Percentiles rank a stretch among this genome's conserved stretches.
phyloP scores from a whole-genome alignment of 768 basidiomycete species.

The Suillus paluster region DNA sequence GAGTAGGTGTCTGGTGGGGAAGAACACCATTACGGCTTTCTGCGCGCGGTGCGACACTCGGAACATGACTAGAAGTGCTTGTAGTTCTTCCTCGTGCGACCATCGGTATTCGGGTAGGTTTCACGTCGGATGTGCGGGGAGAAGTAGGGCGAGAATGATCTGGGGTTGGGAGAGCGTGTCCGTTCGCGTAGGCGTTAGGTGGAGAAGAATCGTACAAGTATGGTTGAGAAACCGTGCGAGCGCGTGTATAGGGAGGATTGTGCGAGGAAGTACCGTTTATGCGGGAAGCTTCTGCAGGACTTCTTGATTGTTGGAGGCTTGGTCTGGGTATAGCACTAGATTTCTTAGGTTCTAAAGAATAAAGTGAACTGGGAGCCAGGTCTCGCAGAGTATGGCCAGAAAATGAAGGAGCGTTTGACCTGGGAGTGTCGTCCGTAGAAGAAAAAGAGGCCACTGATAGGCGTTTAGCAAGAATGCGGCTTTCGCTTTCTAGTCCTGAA shows the following conservation, averaged over 20 bases:
- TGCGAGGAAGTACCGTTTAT: slow-evolving; percentile 35
- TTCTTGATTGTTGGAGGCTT: slow-evolving; percentile 43
- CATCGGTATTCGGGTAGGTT: slow-evolving; percentile 53
- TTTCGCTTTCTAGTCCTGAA: slow-evolving; percentile 80
- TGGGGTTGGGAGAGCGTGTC: slow-evolving; percentile 35
- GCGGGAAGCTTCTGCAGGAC: slow-evolving; percentile 29
- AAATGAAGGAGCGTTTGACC: slow-evolving; percentile 23
- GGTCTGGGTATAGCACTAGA: slow-evolving; percentile 52
- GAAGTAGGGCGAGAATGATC: slow-evolving; percentile 47
- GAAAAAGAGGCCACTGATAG: slow-evolving; percentile 75
- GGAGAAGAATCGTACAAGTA: slow-evolving; percentile 46
- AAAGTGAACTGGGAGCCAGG: slow-evolving; percentile 20
- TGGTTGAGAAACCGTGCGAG: slow-evolving; percentile 71
- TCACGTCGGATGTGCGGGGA: slow-evolving; percentile 46
- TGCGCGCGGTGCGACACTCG: slow-evolving; percentile 40
- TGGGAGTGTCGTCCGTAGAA: slow-evolving; percentile 51
- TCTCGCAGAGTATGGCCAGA: slow-evolving; percentile 25
- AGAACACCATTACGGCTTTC: slow-evolving; percentile 39
- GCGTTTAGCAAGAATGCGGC: slow-evolving; percentile 74
- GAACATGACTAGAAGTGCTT: slow-evolving; percentile 45
- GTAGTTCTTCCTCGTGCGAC: slow-evolving; percentile 45
- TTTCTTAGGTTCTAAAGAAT: slow-evolving; percentile 39
- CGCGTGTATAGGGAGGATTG: slow-evolving; percentile 47
- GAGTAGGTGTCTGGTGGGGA: slow-evolving; percentile 29
- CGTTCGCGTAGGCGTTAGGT: slow-evolving; percentile 34